A percentile compares a stretch with the other conserved stretches of the same genome.
Evolutionary conservation across 73 alveolate species (phyloP).

Genomic region (Paramecium primaurelia): DNA sequence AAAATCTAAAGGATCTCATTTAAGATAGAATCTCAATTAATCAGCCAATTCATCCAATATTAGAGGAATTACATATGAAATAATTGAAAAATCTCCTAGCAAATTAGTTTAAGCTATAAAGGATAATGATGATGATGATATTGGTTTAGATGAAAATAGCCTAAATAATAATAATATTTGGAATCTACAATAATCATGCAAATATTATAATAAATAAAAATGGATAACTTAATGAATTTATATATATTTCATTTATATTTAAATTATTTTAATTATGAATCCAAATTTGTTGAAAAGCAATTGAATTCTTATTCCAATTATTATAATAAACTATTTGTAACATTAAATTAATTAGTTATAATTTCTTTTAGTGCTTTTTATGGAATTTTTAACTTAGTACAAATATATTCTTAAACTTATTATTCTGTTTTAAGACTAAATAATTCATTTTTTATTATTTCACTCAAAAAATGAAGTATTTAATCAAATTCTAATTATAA

Average conservation of each 20-base stretch:
- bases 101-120: background rate
- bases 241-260: background rate
- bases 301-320: background rate
- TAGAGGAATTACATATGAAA: background rate
- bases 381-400: background rate
- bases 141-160: background rate
- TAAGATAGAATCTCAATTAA: background rate
- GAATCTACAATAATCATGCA: background rate
- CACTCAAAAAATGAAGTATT: slow-evolving; percentile 40
- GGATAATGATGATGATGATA: background rate
- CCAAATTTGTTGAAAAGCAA: slow-evolving; percentile 32
- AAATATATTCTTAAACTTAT: background rate
- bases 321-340: background rate
- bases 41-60: background rate
- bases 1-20: background rate
- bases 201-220: background rate
- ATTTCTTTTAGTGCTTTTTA: background rate
- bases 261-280: background rate
- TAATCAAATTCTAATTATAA: slow-evolving; percentile 54
- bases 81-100: background rate
- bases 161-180: background rate
- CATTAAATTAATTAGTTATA: background rate
- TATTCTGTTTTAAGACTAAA: background rate
- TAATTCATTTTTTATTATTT: slow-evolving; percentile 42
- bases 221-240: background rate